Evolutionary conservation across 1,284 basidiomycete species (phyloP).

Genomic region (Tranzscheliella williamsii): DNA sequence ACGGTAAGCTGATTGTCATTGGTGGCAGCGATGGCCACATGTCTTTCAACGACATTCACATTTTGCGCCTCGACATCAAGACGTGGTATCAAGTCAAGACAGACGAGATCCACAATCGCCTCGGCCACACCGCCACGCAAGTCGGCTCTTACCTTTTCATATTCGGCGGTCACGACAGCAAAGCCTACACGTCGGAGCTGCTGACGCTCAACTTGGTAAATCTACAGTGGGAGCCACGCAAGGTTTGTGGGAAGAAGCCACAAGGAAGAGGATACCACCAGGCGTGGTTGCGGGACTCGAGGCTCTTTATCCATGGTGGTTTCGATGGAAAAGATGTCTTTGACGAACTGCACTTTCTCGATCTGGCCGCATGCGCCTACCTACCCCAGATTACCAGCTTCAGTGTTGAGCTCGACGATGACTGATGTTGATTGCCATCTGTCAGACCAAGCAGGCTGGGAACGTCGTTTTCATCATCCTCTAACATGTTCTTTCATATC

Average conservation of each 20-base stretch:
- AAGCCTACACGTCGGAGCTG: slow-evolving; percentile 76
- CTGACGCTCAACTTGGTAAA: slow-evolving; percentile 81
- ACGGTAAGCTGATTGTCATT: slow-evolving; percentile 78
- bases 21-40: slow-evolving; percentile 70
- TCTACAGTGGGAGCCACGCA: slow-evolving; percentile 70
- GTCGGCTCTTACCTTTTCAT: slow-evolving; percentile 92
- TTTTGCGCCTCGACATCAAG: slow-evolving; percentile 69
- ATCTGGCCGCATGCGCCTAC: slow-evolving; percentile 84
- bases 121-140: slow-evolving; percentile 84
- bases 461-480: too few relatives aligned
- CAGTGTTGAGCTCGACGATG: slow-evolving; percentile 36
- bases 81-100: slow-evolving; percentile 37
- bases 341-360: slow-evolving; percentile 81
- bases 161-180: slow-evolving; percentile 82
- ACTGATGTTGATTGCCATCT: too few relatives aligned
- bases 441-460: too few relatives aligned
- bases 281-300: slow-evolving; percentile 76
- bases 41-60: slow-evolving; percentile 82
- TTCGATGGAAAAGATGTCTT: slow-evolving; percentile 80
- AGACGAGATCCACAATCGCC: slow-evolving; percentile 63
- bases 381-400: slow-evolving; percentile 79
- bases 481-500: too few relatives aligned
- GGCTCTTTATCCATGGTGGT: slow-evolving; percentile 83
- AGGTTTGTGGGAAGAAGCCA: slow-evolving; percentile 70
- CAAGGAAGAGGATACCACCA: slow-evolving; percentile 80